Conservation (phyloP, 352 stramenopile genomes). For the Pythium myriotylum region DNA sequence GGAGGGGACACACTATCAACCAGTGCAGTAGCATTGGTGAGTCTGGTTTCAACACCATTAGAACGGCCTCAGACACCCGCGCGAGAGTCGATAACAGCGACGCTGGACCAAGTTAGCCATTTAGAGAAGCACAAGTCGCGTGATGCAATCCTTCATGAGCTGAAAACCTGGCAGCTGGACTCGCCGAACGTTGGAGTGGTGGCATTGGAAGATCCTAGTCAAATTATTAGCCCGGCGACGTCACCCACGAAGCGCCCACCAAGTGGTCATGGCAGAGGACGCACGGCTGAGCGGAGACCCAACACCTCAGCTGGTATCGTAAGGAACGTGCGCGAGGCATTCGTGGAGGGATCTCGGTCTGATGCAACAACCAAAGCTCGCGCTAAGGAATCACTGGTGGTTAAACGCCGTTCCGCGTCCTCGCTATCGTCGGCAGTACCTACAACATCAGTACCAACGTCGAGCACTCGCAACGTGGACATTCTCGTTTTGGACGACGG, state of each 20-base stretch:
- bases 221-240: slow-evolving; percentile 22
- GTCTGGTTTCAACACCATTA: slow-evolving; percentile 5
- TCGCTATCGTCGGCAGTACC: not conserved
- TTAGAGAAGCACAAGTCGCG: slow-evolving; percentile 70
- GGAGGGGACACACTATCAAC: not conserved
- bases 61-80: slow-evolving; percentile 61
- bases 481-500: slow-evolving; percentile 61
- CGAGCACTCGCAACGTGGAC: slow-evolving; percentile 38
- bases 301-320: slow-evolving; percentile 58
- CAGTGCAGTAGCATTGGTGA: slow-evolving; percentile 4
- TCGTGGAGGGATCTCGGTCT: slow-evolving; percentile 36
- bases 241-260: slow-evolving; percentile 26
- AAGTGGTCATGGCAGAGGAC: slow-evolving; percentile 9
- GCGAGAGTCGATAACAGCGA: slow-evolving; percentile 79
- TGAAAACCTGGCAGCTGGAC: slow-evolving; percentile 71
- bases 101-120: slow-evolving; percentile 67
- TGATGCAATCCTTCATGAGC: slow-evolving; percentile 64
- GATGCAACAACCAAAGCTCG: not conserved
- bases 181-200: slow-evolving; percentile 43
- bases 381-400: not conserved
- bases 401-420: slow-evolving; percentile 16
- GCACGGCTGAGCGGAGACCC: slow-evolving; percentile 37
- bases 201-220: slow-evolving; percentile 17
- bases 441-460: slow-evolving; percentile 14
- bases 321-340: slow-evolving; percentile 58